Base-by-base conservation (phyloP, 2,329 filamentous ascomycete species). In the Neophaeococcomyces aloes region DNA sequence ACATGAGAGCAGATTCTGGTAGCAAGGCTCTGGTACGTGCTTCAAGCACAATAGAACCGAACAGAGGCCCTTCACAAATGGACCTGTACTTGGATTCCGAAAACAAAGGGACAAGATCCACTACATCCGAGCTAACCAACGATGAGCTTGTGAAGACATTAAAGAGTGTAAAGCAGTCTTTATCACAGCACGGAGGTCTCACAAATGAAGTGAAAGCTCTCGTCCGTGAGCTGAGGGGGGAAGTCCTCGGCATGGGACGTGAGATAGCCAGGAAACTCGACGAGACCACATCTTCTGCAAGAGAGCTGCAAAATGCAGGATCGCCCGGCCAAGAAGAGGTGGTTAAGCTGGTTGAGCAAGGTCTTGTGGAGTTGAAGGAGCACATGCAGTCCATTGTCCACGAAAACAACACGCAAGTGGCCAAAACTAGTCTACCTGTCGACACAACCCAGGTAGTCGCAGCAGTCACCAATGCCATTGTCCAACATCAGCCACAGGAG, bases 221-320 rank as follows among this genome's bases (percentile, higher is more conserved):
- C 7, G 84, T 95, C 7, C 81, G 87, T 18, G 88, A 95, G 57
- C 72, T 96, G 29, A 81, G 89, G 17, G 88, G 87, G 2, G 89
- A 96, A 59, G 87, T 96, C 7, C 72, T 95, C 3, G 88, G 87
- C 2, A 95, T 95, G 88, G 89, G 89, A 3, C 76, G 89, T 45
- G 87, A 95, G 53, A 78, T 96, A 37, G 87, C 83, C 31, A 81
- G 86, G 45, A 83, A 87, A 53, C 73, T 96, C n/a, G 85, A 91
- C 49, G 69, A 72, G 39, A 15, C 34, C 7, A 35, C 41, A 17
- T 57, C 62, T 11, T 61, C 67, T 19, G 67, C 66, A 29, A 69
- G 71, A 30, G 61, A 65, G 1, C 56, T 61, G n/a, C 57, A 62
- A 42, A 64, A 63, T 51, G 73, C 74, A 44, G 61, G 57, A 29